Evolutionary conservation across 306 rosid species (phyloP).

Genomic region (Dryas alaskensis): DNA sequence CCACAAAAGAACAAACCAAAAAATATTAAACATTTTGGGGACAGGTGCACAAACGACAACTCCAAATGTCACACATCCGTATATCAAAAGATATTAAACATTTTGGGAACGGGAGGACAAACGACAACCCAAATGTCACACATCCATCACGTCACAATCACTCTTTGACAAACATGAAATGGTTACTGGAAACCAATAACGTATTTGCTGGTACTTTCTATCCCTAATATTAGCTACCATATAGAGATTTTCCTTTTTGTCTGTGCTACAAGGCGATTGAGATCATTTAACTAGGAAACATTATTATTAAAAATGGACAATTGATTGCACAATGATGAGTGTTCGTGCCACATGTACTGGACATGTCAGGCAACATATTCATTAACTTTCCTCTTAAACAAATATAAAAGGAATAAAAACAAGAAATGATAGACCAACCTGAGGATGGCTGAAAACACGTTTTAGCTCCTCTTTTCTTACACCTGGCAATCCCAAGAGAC

Average conservation of each 20-base stretch:
- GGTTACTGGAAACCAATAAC: background rate
- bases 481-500: slow-evolving; percentile 84
- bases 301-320: background rate
- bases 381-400: slow-evolving; percentile 1
- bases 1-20: background rate
- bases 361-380: slow-evolving; percentile 11
- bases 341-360: slow-evolving; percentile 14
- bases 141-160: background rate
- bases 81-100: too few relatives aligned
- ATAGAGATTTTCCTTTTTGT: background rate
- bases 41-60: too few relatives aligned
- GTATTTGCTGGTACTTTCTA: background rate
- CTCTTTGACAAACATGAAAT: background rate
- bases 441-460: slow-evolving; percentile 77
- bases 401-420: background rate
- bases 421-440: slow-evolving; percentile 48
- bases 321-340: too few relatives aligned
- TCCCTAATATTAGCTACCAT: background rate
- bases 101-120: too few relatives aligned
- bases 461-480: slow-evolving; percentile 64
- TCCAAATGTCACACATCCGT: too few relatives aligned
- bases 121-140: too few relatives aligned
- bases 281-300: background rate
- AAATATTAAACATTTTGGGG: background rate
- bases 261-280: background rate